A percentile compares a stretch with the other conserved stretches of the same genome.
Evolutionary conservation across 768 basidiomycete species (phyloP).

Genomic region (Cyclocybe aegerita): DNA sequence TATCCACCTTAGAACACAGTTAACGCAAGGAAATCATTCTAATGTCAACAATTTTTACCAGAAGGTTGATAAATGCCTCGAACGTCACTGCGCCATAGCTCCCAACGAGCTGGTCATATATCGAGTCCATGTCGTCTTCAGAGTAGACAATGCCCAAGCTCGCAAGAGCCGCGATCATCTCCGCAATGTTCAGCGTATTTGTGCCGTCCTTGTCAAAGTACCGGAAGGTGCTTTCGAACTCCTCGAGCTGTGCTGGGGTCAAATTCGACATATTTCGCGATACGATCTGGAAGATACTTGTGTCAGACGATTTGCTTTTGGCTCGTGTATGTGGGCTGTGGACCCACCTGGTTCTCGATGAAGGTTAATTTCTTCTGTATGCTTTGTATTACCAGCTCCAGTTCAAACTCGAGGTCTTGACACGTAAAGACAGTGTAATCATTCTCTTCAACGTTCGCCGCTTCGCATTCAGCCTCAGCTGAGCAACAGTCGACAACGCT

Average conservation of each 20-base stretch:
- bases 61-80: conserved; percentile 91
- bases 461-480: conserved; percentile 75
- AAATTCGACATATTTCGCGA: conserved; percentile 93
- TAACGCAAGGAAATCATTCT: not conserved
- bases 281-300: conserved; percentile 62
- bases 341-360: conserved; percentile 88
- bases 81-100: conserved; percentile 90
- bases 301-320: conserved; percentile 1
- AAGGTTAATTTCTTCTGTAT: conserved; percentile 91
- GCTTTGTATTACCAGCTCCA: conserved; percentile 77
- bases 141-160: conserved; percentile 94
- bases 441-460: conserved; percentile 95
- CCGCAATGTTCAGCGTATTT: conserved; percentile 80
- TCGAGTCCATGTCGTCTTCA: conserved; percentile 83
- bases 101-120: conserved; percentile 75
- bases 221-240: conserved; percentile 95
- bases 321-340: not conserved
- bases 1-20: conserved; percentile 69
- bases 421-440: conserved; percentile 91
- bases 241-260: conserved; percentile 93
- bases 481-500: conserved; percentile 51
- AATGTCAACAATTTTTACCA: conserved; percentile 51
- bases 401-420: conserved; percentile 89
- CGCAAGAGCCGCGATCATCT: conserved; percentile 93
- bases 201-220: conserved; percentile 95